These are phyloP conservation scores for Wickerhamomyces chambardii DNA, from an alignment of 805 yeast genomes.

Conservation along the genomic window DNA sequence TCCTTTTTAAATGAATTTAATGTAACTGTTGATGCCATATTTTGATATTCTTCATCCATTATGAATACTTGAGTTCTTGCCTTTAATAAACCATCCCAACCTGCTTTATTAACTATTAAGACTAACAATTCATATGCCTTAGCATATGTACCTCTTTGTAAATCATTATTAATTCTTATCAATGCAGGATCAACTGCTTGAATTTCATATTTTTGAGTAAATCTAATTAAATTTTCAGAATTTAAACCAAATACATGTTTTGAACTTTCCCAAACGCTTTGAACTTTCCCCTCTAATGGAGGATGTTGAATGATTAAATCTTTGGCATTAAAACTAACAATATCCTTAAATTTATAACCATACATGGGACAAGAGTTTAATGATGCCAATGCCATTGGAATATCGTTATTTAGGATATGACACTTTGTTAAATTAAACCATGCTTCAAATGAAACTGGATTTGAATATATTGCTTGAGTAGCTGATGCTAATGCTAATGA, in stretches of 20 bases:
- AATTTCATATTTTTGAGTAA: slow-evolving; percentile 20
- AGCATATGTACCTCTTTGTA: slow-evolving; percentile 42
- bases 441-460: slow-evolving; percentile 70
- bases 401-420: slow-evolving; percentile 48
- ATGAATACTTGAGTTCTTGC: slow-evolving; percentile 67
- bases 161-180: slow-evolving; percentile 40
- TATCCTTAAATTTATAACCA: slow-evolving; percentile 29
- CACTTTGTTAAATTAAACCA: slow-evolving; percentile 63
- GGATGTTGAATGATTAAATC: slow-evolving; percentile 36
- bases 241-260: slow-evolving; percentile 17
- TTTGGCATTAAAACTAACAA: slow-evolving; percentile 31
- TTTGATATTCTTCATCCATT: slow-evolving; percentile 66
- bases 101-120: slow-evolving; percentile 53
- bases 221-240: slow-evolving; percentile 14
- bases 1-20: slow-evolving; percentile 4
- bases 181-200: slow-evolving; percentile 37
- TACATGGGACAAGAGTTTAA: slow-evolving; percentile 74
- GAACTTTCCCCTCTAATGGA: slow-evolving; percentile 45
- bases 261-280: slow-evolving; percentile 34
- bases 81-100: slow-evolving; percentile 75
- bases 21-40: slow-evolving; percentile 12
- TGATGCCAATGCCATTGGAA: slow-evolving; percentile 50
- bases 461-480: slow-evolving; percentile 45
- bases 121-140: slow-evolving; percentile 66
- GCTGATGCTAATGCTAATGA: slow-evolving; percentile 54